Conservation (phyloP, 768 basidiomycete species). For the Tubosaeta sp. region DNA sequence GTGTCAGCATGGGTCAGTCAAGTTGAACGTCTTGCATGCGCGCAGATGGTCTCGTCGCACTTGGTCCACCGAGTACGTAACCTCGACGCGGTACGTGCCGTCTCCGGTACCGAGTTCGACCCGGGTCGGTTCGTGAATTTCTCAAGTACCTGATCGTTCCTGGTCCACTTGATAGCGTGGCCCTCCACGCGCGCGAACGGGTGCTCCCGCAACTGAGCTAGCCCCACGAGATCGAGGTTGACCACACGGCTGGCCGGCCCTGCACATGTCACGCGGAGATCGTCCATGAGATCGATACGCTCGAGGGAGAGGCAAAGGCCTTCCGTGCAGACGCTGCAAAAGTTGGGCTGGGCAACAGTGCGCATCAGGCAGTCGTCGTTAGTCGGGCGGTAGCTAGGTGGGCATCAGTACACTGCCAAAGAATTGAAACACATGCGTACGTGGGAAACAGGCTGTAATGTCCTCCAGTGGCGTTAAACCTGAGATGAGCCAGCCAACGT, state of each 20-base stretch:
- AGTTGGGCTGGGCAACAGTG: constrained; percentile 59
- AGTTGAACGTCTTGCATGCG: constrained; percentile 17
- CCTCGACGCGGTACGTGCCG: constrained; percentile 44
- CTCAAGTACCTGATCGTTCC: constrained; percentile 41
- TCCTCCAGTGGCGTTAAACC: constrained; percentile 55
- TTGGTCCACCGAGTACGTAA: constrained; percentile 53
- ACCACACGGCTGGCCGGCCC: constrained; percentile 32
- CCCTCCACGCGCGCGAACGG: constrained; percentile 36
- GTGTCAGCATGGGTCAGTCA: neutral
- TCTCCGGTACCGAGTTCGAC: constrained; percentile 37
- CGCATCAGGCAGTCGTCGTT: constrained; percentile 85
- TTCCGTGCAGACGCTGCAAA: constrained; percentile 72
- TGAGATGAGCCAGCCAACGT: constrained; percentile 22
- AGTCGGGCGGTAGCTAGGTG: constrained; percentile 68
- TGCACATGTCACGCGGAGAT: constrained; percentile 38
- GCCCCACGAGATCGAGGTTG: constrained; percentile 51
- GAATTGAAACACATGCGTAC: constrained; percentile 34
- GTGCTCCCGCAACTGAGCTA: constrained; percentile 51
- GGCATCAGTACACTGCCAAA: neutral
- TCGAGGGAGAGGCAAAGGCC: constrained; percentile 65
- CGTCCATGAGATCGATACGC: constrained; percentile 60
- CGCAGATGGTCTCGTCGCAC: constrained; percentile 45
- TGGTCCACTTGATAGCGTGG: constrained; percentile 56
- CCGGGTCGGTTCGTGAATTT: constrained; percentile 47
- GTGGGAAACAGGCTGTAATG: constrained; percentile 72